phyloP scores from a whole-genome alignment of 345 rosid species.

The Draba incana region DNA sequence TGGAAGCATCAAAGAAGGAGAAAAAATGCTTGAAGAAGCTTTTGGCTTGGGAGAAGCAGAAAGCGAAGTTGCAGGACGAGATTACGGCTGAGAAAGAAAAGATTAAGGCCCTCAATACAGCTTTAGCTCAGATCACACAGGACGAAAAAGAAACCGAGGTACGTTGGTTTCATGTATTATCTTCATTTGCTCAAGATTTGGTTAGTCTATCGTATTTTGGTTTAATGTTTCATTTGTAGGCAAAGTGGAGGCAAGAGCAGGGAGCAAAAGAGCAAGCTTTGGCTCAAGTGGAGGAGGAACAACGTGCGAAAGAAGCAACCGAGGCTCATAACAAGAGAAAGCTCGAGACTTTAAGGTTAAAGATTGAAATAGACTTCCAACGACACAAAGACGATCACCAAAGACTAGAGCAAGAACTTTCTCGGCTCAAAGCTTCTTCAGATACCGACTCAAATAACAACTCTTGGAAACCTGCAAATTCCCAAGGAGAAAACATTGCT shows the following conservation, averaged over 20 bases:
- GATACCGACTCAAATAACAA: conserved; percentile 44
- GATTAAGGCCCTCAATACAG: conserved; percentile 56
- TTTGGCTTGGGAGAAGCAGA: conserved; percentile 83
- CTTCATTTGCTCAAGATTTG: conserved; percentile 21
- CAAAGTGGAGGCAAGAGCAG: conserved; percentile 61
- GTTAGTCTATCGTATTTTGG: not conserved
- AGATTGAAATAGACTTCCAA: conserved; percentile 77
- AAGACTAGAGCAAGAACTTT: conserved; percentile 78
- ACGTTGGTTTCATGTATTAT: conserved; percentile 21
- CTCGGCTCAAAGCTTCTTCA: conserved; percentile 57
- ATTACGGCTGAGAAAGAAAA: conserved; percentile 73
- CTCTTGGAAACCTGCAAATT: conserved; percentile 32
- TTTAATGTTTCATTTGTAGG: conserved; percentile 43
- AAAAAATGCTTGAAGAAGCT: conserved; percentile 82
- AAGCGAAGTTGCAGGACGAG: conserved; percentile 69
- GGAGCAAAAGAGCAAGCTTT: conserved; percentile 56
- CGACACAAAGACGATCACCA: conserved; percentile 75
- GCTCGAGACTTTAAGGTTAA: conserved; percentile 67
- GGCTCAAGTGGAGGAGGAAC: conserved; percentile 59
- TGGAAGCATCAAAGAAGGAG: conserved; percentile 82
- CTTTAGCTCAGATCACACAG: conserved; percentile 53
- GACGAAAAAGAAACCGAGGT: conserved; percentile 79
- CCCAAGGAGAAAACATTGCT: conserved; percentile 54
- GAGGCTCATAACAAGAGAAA: conserved; percentile 66
- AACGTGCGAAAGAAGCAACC: conserved; percentile 59